Conservation (phyloP, 1,284 basidiomycete genomes). For the Singerocomus rubriflavus region DNA sequence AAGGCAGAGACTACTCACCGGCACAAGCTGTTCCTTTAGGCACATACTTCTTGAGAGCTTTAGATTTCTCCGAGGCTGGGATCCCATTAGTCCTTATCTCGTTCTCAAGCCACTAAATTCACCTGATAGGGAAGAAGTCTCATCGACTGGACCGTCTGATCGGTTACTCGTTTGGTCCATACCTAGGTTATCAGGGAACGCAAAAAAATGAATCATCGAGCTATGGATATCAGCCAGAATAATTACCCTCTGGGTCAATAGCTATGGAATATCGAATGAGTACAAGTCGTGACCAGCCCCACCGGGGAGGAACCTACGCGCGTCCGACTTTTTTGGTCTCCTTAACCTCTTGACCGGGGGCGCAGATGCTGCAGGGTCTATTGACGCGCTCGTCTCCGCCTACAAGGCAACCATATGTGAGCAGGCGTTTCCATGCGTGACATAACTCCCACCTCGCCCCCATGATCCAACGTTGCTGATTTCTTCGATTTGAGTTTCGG, state of each 20-base stretch:
- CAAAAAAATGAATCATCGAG: not conserved
- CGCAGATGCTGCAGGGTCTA: not conserved
- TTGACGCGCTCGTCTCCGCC: slow-evolving; percentile 2
- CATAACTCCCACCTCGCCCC: slow-evolving; percentile 12
- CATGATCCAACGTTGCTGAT: not conserved
- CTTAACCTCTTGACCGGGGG: slow-evolving; percentile 1
- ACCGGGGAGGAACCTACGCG: slow-evolving; percentile 11
- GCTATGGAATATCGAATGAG: slow-evolving; percentile 8
- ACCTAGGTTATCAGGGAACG: slow-evolving; percentile 8
- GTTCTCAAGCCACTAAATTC: not conserved
- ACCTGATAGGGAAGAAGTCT: slow-evolving; percentile 13
- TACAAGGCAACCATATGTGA: slow-evolving; percentile 7
- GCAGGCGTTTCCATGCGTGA: not conserved
- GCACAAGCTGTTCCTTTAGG: slow-evolving; percentile 15
- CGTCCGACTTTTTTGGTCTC: slow-evolving; percentile 8
- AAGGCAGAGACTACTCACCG: slow-evolving; percentile 19
- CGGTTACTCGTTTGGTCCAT: not conserved
- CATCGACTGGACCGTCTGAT: not conserved
- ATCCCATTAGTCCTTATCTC: slow-evolving; percentile 1
- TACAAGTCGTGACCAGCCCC: not conserved
- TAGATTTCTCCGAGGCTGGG: not conserved
- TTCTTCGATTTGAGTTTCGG: slow-evolving; percentile 2
- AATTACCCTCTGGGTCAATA: slow-evolving; percentile 9
- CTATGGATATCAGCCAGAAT: not conserved
- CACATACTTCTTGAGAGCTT: slow-evolving; percentile 4